These are phyloP conservation scores for Solanum arcanum DNA, from an alignment of 257 asterid species.

Conservation along the genomic window DNA sequence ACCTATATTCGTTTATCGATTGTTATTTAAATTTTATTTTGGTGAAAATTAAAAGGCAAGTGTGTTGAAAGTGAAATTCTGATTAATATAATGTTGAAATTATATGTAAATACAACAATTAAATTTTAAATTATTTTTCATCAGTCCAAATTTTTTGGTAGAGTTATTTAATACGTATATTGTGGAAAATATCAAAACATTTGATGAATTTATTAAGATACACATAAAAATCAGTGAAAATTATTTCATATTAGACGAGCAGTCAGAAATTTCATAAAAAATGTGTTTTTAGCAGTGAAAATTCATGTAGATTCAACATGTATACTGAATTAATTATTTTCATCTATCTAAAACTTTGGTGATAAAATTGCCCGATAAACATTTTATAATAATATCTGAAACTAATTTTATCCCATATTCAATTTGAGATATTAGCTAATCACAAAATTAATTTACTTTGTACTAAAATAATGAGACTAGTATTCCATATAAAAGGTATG, in stretches of 20 bases:
- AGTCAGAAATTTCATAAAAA: not conserved
- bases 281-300: not conserved
- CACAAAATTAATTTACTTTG: not conserved
- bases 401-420: not conserved
- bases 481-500: not conserved
- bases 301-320: not conserved
- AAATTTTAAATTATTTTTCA: not conserved
- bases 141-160: not conserved
- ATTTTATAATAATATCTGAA: not conserved
- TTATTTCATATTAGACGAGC: not conserved
- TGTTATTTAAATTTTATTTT: not conserved
- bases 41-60: not conserved
- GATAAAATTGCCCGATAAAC: not conserved
- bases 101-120: not conserved
- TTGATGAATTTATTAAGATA: not conserved
- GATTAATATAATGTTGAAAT: not conserved
- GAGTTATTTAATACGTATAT: not conserved
- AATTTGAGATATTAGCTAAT: no score
- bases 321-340: not conserved
- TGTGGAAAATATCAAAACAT: not conserved
- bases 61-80: not conserved
- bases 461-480: not conserved
- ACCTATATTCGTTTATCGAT: not conserved
- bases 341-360: not conserved
- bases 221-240: not conserved